Conservation (phyloP, 2,329 filamentous ascomycete species). For the Colletotrichum limetticola region DNA sequence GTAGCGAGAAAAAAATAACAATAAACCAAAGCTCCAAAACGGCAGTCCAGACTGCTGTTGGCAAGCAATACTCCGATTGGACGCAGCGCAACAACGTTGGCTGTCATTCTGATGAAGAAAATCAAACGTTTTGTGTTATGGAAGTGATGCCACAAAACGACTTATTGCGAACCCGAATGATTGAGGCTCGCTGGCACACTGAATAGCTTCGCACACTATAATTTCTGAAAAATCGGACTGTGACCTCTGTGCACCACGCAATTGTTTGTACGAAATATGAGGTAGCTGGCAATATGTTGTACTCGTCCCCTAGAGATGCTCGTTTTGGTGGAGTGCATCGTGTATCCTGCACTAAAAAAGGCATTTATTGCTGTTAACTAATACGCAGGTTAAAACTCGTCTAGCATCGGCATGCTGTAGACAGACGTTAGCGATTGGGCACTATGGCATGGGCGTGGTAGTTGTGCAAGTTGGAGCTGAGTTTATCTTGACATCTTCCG, state of each 20-base stretch:
- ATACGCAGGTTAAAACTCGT: not conserved
- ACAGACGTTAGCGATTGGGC: too few relatives aligned
- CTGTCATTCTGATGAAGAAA: not conserved
- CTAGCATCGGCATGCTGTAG: too few relatives aligned
- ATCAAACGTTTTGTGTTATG: not conserved
- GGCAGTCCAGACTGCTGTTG: not conserved
- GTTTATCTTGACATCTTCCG: conserved; percentile 7
- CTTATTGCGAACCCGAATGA: too few relatives aligned
- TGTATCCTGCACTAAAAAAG: not conserved
- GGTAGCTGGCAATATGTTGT: too few relatives aligned
- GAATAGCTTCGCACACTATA: too few relatives aligned
- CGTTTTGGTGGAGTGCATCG: not conserved
- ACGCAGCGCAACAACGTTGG: not conserved
- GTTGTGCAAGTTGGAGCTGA: not conserved
- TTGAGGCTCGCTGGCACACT: too few relatives aligned
- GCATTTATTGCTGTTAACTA: not conserved
- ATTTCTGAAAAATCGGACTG: too few relatives aligned
- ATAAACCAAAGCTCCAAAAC: not conserved
- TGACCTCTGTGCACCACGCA: too few relatives aligned
- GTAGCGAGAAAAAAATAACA: not conserved
- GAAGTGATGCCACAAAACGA: too few relatives aligned
- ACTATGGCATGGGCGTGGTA: too few relatives aligned
- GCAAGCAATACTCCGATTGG: conserved; percentile 15
- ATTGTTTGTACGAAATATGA: too few relatives aligned
- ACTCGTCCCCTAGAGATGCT: not conserved